A percentile compares a stretch with the other conserved stretches of the same genome.
phyloP scores from a whole-genome alignment of 164 flowering plant genomes.

The Stephania yunnanensis region DNA sequence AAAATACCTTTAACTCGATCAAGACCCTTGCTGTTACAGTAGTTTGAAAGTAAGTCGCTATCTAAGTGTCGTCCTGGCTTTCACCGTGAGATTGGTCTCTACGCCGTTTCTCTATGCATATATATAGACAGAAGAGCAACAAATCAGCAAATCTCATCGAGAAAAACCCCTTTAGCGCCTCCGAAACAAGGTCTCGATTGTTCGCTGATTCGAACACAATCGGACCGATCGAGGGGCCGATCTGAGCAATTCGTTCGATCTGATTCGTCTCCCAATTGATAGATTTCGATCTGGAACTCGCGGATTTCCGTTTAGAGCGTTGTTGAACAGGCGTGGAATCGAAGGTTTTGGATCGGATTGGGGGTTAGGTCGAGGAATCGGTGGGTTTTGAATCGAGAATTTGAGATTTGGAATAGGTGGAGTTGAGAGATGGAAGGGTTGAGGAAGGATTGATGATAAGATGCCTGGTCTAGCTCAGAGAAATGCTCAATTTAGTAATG shows the following conservation, averaged over 20 bases:
- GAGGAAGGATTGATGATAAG: conserved; percentile 8
- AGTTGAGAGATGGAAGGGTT: conserved; percentile 4
- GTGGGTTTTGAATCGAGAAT: background rate
- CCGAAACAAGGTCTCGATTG: background rate
- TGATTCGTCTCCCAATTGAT: background rate
- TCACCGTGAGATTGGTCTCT: background rate
- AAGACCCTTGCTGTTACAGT: background rate
- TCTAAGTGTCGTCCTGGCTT: background rate
- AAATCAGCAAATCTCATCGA: conserved; percentile 1
- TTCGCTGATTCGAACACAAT: background rate
- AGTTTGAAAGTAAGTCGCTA: background rate
- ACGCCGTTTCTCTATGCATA: background rate
- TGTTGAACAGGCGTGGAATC: background rate
- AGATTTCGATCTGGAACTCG: background rate
- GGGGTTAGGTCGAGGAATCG: background rate
- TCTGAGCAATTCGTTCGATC: background rate
- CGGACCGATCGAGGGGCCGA: background rate
- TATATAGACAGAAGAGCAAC: background rate
- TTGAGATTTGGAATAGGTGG: background rate
- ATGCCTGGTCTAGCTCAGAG: conserved; percentile 36
- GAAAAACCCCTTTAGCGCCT: conserved; percentile 1
- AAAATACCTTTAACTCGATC: background rate
- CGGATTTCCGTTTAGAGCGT: background rate
- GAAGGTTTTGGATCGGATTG: background rate
- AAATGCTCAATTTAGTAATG: conserved; percentile 29